Evolutionary conservation across 108 stramenopile genomes (phyloP).

Genomic region (Fistulifera pelliculosa): DNA sequence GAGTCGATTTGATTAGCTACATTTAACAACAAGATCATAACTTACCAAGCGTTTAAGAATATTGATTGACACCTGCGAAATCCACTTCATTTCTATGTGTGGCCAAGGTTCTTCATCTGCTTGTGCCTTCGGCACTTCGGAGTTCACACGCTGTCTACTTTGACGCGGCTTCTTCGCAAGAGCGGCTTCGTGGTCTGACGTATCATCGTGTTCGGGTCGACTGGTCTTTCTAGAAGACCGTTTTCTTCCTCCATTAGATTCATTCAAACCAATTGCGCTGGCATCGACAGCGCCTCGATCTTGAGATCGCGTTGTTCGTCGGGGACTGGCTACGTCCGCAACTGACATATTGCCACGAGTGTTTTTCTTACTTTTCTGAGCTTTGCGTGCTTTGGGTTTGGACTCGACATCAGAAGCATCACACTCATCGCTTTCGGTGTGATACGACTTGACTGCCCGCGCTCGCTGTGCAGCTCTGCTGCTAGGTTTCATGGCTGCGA

Average conservation of each 20-base stretch:
- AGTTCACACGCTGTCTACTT: background rate
- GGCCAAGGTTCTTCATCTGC: constrained; percentile 20
- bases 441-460: background rate
- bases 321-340: no score
- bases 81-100: constrained; percentile 19
- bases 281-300: background rate
- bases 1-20: background rate
- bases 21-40: constrained; percentile 1
- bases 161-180: no score
- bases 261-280: background rate
- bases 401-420: no score
- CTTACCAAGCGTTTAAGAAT: constrained; percentile 15
- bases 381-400: no score
- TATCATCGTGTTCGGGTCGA: no score
- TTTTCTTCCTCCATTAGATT: background rate
- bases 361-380: no score
- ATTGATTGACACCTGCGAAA: constrained; percentile 16
- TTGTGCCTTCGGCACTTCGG: background rate
- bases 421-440: no score
- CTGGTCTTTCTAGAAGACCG: no score
- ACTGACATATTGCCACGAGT: no score
- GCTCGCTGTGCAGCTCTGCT: constrained; percentile 1
- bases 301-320: background rate
- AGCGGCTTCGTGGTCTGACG: no score
- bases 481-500: background rate